Evolutionary conservation across 1,139 yeast genomes (phyloP).

Genomic region (Waltiozyma sp.): DNA sequence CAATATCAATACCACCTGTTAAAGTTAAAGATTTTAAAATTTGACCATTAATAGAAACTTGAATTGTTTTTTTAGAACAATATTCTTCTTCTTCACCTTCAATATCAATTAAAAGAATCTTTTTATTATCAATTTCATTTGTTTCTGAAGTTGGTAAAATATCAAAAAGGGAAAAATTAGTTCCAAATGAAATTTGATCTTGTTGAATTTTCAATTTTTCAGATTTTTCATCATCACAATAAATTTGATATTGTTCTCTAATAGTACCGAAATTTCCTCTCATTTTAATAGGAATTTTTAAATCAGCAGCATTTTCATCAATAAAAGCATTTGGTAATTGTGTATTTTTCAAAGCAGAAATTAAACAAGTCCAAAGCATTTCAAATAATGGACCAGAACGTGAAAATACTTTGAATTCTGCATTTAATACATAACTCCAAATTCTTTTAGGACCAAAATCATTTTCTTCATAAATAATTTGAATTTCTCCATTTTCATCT

Average conservation of each 20-base stretch:
- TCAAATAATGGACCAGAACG: conserved; percentile 78
- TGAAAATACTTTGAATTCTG: conserved; percentile 68
- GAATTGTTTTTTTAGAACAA: conserved; percentile 22
- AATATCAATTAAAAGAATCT: conserved; percentile 49
- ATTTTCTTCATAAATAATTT: conserved; percentile 26
- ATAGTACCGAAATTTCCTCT: conserved; percentile 39
- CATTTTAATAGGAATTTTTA: conserved; percentile 40
- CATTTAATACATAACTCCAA: conserved; percentile 57
- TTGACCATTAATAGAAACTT: conserved; percentile 21
- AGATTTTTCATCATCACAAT: conserved; percentile 30
- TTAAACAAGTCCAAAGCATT: conserved; percentile 58
- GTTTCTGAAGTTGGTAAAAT: conserved; percentile 5
- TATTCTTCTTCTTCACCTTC: conserved; percentile 76
- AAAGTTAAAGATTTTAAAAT: conserved; percentile 30
- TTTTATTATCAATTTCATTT: background rate
- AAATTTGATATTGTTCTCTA: conserved; percentile 31
- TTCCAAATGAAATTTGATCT: conserved; percentile 33
- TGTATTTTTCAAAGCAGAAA: conserved; percentile 51
- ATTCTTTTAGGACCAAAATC: conserved; percentile 28
- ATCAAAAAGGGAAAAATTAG: conserved; percentile 56
- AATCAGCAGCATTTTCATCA: conserved; percentile 42
- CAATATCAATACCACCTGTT: conserved; percentile 32
- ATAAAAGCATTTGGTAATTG: conserved; percentile 57
- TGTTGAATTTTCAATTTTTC: conserved; percentile 27
- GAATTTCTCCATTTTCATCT: conserved; percentile 26